Evolutionary conservation across 2,329 filamentous ascomycete species (phyloP).

Genomic region (Botrytis galanthina): DNA sequence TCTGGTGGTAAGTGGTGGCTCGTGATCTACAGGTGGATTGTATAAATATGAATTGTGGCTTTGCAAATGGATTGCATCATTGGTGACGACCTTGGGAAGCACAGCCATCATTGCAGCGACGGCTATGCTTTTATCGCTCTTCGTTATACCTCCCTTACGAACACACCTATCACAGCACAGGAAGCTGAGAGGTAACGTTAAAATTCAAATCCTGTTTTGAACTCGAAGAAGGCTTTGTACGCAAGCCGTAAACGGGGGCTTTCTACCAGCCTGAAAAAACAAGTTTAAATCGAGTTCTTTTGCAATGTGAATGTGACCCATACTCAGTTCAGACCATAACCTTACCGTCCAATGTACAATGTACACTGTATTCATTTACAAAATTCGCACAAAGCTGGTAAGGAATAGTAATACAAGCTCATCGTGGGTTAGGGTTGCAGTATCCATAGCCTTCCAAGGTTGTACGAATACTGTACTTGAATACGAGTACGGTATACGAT

Average conservation of each 20-base stretch:
- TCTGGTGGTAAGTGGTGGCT: too few relatives aligned
- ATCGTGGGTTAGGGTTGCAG: too few relatives aligned
- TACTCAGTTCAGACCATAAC: background rate
- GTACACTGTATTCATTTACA: too few relatives aligned
- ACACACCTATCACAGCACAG: background rate
- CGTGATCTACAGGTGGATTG: background rate
- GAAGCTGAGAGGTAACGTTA: background rate
- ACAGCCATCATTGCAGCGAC: background rate
- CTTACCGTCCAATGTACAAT: too few relatives aligned
- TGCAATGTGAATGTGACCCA: background rate
- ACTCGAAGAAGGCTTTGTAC: background rate
- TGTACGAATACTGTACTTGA: too few relatives aligned
- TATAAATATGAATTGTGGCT: background rate
- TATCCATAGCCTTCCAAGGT: too few relatives aligned
- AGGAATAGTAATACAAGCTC: too few relatives aligned
- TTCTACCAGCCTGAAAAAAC: background rate
- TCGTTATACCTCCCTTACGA: background rate
- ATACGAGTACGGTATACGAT: too few relatives aligned
- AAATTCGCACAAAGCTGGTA: too few relatives aligned
- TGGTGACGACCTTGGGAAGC: background rate
- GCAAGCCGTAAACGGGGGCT: background rate
- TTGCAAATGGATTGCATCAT: conserved; percentile 10
- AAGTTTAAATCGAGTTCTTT: background rate
- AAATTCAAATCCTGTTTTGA: background rate
- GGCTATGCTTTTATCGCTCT: background rate